Base-by-base conservation (phyloP, 2,329 filamentous ascomycete genomes). In the Fusarium irregulare region DNA sequence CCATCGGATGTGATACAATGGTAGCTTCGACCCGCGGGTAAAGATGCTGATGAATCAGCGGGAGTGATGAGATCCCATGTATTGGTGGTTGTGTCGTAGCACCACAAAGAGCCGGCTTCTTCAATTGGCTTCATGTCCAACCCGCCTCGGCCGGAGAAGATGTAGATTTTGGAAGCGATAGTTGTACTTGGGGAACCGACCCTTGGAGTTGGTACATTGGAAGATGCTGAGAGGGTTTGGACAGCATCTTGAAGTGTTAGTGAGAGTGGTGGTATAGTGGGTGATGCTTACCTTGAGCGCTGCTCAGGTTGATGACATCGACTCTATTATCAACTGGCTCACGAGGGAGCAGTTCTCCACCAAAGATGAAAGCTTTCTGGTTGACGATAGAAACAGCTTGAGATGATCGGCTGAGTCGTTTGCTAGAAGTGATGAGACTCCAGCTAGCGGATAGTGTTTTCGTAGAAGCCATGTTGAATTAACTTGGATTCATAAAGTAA, bases 261-360 rank as follows among this genome's bases (percentile, higher is more conserved):
- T 18, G 32, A 18, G 32, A 37, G 8, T 10, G 32, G 16, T 37
- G 9, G 1, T 16, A 18, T 4, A 0, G 9, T 2, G 16, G 10
- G 32, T 10, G 16, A 10, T 37, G 9, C 11, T 1, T 23, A 30
- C 56, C 56, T 0, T 32, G 23, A 1, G 6, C 0, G 14, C 18
- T 21, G 4, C 1, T 11, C 0, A 60, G 10, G 3, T 6, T 40
- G 3, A 61, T 3, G 2, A 54, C 25, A 27, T 62, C 59, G 0
- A 62, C 16, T 37, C 46, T 61, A 9, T 46, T 62, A 7, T 40
- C 56, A 0, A 62, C 59, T 1, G 56, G 56, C 7, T 62, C n/a
- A 1, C 59, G 45, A 4, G 59, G 56, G 1, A 62, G 13, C 1
- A 62, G 12, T 12, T 62, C 59, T 9, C 56, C 59, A 1, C 59